Conservation (phyloP, 116 monocot species). For the Phalaenopsis hybrid region DNA sequence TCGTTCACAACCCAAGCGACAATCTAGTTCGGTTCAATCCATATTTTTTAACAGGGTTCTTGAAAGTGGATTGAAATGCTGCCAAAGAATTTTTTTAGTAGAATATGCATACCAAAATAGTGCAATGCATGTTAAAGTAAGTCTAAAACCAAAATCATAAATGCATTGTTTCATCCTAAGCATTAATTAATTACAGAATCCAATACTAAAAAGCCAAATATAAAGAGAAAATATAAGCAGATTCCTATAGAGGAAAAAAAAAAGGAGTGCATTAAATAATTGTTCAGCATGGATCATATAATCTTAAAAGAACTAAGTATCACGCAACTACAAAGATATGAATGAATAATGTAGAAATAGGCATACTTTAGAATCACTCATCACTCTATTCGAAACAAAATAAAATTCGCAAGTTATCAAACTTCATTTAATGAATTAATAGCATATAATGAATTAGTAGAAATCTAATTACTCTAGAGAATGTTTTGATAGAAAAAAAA, state of each 20-base stretch:
- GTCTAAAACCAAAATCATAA: background rate
- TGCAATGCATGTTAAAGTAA: background rate
- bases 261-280: background rate
- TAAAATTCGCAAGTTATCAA: background rate
- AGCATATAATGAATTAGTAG: background rate
- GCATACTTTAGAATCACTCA: background rate
- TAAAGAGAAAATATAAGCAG: background rate
- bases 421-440: background rate
- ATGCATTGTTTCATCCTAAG: background rate
- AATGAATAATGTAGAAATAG: background rate
- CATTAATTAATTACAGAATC: background rate
- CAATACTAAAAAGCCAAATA: background rate
- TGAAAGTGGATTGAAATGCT: background rate
- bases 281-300: background rate
- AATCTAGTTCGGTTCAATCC: background rate
- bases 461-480: too few relatives aligned
- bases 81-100: background rate
- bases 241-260: background rate
- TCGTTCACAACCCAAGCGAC: background rate
- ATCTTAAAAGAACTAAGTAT: background rate
- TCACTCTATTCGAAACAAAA: background rate
- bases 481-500: background rate
- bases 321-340: background rate
- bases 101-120: background rate
- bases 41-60: background rate